Evolutionary conservation across 1,284 basidiomycete species (phyloP).

Genomic region (Rhodotorula sp.): DNA sequence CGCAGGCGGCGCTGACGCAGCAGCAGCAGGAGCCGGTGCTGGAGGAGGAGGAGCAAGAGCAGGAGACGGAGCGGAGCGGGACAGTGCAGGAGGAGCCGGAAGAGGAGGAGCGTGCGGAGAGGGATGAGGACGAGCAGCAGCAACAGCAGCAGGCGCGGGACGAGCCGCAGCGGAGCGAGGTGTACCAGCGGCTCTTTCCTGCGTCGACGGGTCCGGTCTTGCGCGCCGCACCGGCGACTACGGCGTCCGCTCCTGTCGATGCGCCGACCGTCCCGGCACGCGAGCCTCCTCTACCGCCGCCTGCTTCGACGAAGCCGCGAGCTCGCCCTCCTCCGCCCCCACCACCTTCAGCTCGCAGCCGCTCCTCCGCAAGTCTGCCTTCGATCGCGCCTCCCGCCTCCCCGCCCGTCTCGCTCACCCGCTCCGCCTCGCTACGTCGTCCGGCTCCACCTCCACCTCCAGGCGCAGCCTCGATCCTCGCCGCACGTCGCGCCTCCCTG

Average conservation of each 20-base stretch:
- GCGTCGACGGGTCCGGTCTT: not conserved
- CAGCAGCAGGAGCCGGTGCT: no score
- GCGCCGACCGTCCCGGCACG: no score
- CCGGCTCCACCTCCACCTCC: not conserved
- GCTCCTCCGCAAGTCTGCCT: not conserved
- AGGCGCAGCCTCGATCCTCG: constrained; percentile 2
- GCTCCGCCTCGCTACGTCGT: not conserved
- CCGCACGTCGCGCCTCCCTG: constrained; percentile 5
- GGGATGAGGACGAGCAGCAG: not conserved
- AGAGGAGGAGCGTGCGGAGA: not conserved
- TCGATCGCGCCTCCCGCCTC: not conserved
- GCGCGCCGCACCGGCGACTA: not conserved
- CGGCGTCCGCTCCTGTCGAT: not conserved
- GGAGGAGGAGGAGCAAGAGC: not conserved
- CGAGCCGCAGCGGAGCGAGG: not conserved
- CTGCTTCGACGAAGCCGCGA: not conserved
- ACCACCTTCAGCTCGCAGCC: not conserved
- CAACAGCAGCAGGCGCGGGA: no score
- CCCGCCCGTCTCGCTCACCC: not conserved
- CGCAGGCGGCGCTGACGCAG: not conserved
- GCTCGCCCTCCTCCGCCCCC: not conserved
- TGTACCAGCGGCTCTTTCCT: constrained; percentile 9
- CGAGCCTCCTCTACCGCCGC: constrained; percentile 12
- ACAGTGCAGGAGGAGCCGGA: not conserved
- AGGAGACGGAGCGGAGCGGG: not conserved